Conservation (phyloP, 2,329 filamentous ascomycete genomes). For the Byssoonygena ceratinophila region DNA sequence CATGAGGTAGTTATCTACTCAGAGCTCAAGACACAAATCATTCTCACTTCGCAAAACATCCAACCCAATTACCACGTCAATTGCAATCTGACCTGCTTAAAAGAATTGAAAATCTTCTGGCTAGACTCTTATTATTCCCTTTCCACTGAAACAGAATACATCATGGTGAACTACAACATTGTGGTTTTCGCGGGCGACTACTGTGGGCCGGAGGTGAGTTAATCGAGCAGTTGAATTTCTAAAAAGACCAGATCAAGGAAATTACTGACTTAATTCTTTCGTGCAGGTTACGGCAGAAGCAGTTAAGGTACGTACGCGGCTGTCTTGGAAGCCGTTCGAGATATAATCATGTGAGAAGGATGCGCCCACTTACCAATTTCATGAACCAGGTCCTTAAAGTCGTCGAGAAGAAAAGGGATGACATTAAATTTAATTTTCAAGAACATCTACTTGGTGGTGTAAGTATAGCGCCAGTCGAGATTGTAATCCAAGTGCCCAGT, state of each 20-base stretch:
- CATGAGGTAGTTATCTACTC: background rate
- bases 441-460: conserved; percentile 86
- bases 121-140: background rate
- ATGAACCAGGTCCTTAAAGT: conserved; percentile 59
- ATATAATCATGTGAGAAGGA: no score
- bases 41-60: background rate
- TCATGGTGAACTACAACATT: conserved; percentile 49
- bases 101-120: background rate
- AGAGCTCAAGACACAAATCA: background rate
- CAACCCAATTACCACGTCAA: background rate
- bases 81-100: background rate
- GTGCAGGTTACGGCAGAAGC: conserved; percentile 67
- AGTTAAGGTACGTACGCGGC: conserved; percentile 54
- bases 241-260: no score
- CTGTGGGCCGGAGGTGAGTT: conserved; percentile 53
- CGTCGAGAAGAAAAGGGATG: conserved; percentile 60
- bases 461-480: conserved; percentile 37
- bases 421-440: conserved; percentile 76
- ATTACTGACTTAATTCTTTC: background rate
- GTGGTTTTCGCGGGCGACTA: conserved; percentile 77
- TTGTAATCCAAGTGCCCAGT: background rate
- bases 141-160: background rate
- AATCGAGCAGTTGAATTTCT: background rate
- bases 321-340: no score
- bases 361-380: background rate